Evolutionary conservation across 805 yeast species (phyloP), one percentile per base, ranked within the genome.

Genomic region (Candida silvicultrix): DNA sequence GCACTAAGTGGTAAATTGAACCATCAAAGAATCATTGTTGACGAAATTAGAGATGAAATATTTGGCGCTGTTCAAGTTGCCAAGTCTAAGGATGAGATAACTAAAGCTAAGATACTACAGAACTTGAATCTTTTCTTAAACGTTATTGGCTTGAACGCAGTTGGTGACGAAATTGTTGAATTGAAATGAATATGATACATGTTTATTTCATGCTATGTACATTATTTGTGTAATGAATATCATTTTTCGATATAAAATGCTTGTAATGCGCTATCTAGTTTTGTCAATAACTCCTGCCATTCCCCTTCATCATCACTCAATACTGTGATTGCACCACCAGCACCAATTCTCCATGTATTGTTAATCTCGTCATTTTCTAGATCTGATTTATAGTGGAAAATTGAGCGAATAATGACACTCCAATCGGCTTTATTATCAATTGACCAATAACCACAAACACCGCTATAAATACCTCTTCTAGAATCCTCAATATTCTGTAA

Each of bases 291-390:
- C 61, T 94, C 99, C 28, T 88, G 89, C 85, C 94, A 87, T 63
- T 94, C 99, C 2, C 83, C 92, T 21, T 78, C 78, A n/a, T 73
- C 69, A 22, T 87, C 80, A 60, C 97, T 88, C 49, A 94, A 69
- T 2, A 89, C 90, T 0, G 98, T 94, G 40, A 94, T 81, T 16
- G 98, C 99, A 4, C 99, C 99, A 15, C 99, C 99, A 8, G 99
- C 99, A 1, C 99, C 99, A 45, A 92, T 78, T 50, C 89, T 71
- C 95, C 96, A 94, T 6, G 67, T 58, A 9, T 62, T 58, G 2
- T 67, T 65, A 14, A 56, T 51, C 1, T 51, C 50, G 2, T 45
- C 47, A 38, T 52, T 55, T 5, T 55, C 57, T 2, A 56, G 14
- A 53, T 82, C 89, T 34, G 74, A 67, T 21, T 67, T 58, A 60